Evolutionary conservation across 768 basidiomycete species (phyloP).

Genomic region (Hypsizygus marmoreus): DNA sequence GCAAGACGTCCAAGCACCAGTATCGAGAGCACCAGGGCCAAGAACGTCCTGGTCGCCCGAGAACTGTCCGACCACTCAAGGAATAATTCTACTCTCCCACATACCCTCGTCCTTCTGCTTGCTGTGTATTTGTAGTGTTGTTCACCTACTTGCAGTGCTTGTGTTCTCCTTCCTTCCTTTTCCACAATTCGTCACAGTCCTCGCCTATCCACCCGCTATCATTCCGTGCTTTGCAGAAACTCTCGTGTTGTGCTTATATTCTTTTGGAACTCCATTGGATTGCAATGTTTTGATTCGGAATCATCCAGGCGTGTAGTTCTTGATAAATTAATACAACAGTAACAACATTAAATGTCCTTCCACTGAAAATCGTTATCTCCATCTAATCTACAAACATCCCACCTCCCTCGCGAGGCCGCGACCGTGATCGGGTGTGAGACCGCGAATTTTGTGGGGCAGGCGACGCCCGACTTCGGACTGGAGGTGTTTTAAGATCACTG

Average conservation of each 20-base stretch:
- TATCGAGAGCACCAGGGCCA: slow-evolving; percentile 11
- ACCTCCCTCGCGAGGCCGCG: slow-evolving; percentile 24
- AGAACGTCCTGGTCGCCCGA: slow-evolving; percentile 9
- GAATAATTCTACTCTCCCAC: slow-evolving; percentile 5
- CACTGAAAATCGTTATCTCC: background rate
- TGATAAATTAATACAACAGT: too few species aligned
- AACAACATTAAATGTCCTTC: too few species aligned
- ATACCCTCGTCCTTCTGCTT: background rate
- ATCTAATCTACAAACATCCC: slow-evolving; percentile 36
- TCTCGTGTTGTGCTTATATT: too few species aligned
- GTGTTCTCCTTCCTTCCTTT: too few species aligned
- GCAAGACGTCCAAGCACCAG: slow-evolving; percentile 35
- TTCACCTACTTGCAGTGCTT: too few species aligned
- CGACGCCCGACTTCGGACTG: slow-evolving; percentile 5
- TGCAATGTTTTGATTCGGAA: too few species aligned
- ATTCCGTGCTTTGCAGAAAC: too few species aligned
- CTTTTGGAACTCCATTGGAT: too few species aligned
- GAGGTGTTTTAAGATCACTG: slow-evolving; percentile 15
- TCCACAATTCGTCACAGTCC: too few species aligned
- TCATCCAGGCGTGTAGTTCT: too few species aligned
- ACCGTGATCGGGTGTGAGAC: slow-evolving; percentile 12
- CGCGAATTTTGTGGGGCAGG: too few species aligned
- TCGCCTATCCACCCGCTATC: too few species aligned
- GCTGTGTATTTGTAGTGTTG: background rate
- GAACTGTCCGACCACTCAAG: slow-evolving; percentile 9